Percentiles rank a stretch among this genome's conserved stretches.
Evolutionary conservation across 2,329 filamentous ascomycete species (phyloP).

Genomic region (Diplodia corticola): DNA sequence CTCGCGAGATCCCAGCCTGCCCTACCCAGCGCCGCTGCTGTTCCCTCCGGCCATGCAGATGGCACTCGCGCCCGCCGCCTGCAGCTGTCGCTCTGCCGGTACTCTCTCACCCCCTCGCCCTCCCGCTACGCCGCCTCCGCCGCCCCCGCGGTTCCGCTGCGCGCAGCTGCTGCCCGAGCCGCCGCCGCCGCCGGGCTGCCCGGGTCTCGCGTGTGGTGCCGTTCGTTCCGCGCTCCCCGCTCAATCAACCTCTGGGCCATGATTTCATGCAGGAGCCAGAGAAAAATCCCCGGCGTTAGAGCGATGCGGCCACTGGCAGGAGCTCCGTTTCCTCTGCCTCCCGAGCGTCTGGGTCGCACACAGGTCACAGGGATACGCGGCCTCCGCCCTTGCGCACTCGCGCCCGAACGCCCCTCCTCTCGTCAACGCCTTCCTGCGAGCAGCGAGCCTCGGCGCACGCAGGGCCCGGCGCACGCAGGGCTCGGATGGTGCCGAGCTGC

Average conservation of each 20-base stretch:
- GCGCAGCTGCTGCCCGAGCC: neutral
- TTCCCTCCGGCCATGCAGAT: neutral
- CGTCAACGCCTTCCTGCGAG: neutral
- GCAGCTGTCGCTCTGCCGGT: neutral
- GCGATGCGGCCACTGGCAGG: constrained; percentile 1
- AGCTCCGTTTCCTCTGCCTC: constrained; percentile 18
- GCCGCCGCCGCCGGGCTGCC: neutral
- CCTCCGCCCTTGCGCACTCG: constrained; percentile 1
- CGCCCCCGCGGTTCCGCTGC: neutral
- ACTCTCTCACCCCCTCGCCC: too few species aligned
- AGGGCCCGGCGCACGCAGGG: neutral
- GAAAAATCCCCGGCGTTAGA: constrained; percentile 8
- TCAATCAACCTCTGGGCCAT: constrained; percentile 7
- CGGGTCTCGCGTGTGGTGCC: constrained; percentile 5
- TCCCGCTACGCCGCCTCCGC: too few species aligned
- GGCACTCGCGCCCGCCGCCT: neutral
- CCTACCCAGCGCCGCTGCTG: neutral
- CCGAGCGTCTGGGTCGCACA: constrained; percentile 17
- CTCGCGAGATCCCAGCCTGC: neutral
- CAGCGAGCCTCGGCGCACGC: too few species aligned
- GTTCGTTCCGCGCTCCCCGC: constrained; percentile 5
- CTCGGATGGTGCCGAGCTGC: constrained; percentile 18
- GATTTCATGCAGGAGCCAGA: constrained; percentile 14
- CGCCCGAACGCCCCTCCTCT: neutral
- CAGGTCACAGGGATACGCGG: constrained; percentile 17